Evolutionary conservation across 2,329 filamentous ascomycete genomes (phyloP), one percentile per base, ranked within the genome.

Genomic region (Aspergillus glaucus): DNA sequence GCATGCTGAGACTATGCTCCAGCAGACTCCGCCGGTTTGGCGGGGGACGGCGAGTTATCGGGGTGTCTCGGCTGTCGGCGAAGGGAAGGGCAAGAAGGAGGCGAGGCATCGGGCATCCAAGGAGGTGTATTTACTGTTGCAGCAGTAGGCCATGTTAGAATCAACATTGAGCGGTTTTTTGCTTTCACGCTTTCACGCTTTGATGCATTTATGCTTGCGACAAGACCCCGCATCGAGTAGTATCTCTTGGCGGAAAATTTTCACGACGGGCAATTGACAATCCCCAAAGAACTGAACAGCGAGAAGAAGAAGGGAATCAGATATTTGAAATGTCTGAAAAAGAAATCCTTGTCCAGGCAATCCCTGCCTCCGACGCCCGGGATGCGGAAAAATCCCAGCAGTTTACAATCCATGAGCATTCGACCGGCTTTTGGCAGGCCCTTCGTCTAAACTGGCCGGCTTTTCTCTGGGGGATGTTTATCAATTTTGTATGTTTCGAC

Each of bases 391-490:
- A 51, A 2, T 60, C 59, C 0, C 51, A 51, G 39, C 49, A 57
- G 45, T 62, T 61, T 40, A 55, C 54, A 21, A 52, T 55, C 21
- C 45, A 60, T 10, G 60, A 63, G 50, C 60, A 63, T 46, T 24
- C 46, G 12, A 52, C 55, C 40, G 45, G 49, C 17, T 63, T 61
- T 49, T 58, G 59, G 57, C 51, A 54, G 22, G 61, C 61, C 3
- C 47, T 56, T 43, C 50, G 54, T 34, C 47, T 50, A 26, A 51
- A 63, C 50, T 62, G 57, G 56, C 60, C 61, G 3, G 57, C 58
- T 14, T 45, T 62, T 34, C 50, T 49, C 21, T 63, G 61, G 61
- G 58, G 54, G 2, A 37, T 58, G 41, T 61, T 63, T 43, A 62
- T 63, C 52, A 63, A 63, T 32, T 36, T 62, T 45, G 58, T 60